Evolutionary conservation across 768 basidiomycete genomes (phyloP).

Genomic region (Termitomyces sp.): DNA sequence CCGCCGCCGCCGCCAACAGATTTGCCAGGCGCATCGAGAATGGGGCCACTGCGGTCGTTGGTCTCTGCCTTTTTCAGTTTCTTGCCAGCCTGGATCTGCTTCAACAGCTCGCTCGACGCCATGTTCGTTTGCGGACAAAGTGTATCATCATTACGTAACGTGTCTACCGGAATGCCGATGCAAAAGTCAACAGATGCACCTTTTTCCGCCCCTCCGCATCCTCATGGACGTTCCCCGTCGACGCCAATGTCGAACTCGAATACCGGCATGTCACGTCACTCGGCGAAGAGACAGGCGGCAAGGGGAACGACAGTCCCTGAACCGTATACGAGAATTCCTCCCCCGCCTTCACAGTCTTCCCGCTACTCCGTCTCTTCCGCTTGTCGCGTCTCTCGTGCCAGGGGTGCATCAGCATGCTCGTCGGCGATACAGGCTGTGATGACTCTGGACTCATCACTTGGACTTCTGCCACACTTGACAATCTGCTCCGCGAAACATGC

Average conservation of each 20-base stretch:
- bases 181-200: conserved; percentile 9
- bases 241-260: conserved; percentile 10
- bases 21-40: conserved; percentile 39
- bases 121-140: conserved; percentile 29
- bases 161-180: conserved; percentile 1
- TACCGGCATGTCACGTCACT: conserved; percentile 1
- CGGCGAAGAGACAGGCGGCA: conserved; percentile 7
- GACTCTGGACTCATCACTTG: not conserved
- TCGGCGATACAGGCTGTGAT: not conserved
- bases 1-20: conserved; percentile 37
- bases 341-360: not conserved
- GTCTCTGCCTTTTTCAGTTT: conserved; percentile 78
- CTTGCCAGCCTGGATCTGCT: conserved; percentile 81
- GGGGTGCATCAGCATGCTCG: conserved; percentile 10
- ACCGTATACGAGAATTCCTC: conserved; percentile 2
- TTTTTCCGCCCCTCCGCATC: not conserved
- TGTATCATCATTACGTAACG: conserved; percentile 8
- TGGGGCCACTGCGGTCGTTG: conserved; percentile 73
- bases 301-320: conserved; percentile 7
- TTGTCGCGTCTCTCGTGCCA: conserved; percentile 9
- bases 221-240: conserved; percentile 2
- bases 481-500: not conserved
- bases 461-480: not conserved
- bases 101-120: conserved; percentile 65
- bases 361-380: not conserved